Base-by-base conservation (phyloP, 2,329 filamentous ascomycete genomes). In the Neofusicoccum sp. region DNA sequence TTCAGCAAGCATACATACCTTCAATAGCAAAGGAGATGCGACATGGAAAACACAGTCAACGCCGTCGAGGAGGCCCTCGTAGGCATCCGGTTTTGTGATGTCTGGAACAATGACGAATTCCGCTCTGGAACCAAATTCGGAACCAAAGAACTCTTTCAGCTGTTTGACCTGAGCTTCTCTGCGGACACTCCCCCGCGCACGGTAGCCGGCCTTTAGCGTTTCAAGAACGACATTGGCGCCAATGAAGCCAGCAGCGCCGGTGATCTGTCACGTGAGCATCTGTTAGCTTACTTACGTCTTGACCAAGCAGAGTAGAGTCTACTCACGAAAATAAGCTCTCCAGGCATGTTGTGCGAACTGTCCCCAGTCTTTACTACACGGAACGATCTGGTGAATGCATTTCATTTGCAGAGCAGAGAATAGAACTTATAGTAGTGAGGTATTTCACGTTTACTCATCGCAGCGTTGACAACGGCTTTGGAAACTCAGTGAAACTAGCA, bases 21-120 rank as follows among this genome's bases (percentile, higher is more conserved):
- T 14, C 4, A 62, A 63, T 4, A 65, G 65, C 54, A 71, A 61
- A n/a, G 71, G 69, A 4, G 70, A 69, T 16, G 71, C 71, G 1
- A 72, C 40, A 34, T 73, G 70, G 38, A 71, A 66, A 51, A 72
- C 62, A 49, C 68, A 66, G 6, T 67, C 61, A 9, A 70, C 69
- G 34, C 60, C 65, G 3, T 67, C 24, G 8, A 73, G 61, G 0
- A 64, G 58, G 6, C 57, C 49, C 30, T 64, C 45, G 44, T 67
- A 67, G 3, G 64, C 61, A 41, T 40, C 58, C 9, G 63, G 43
- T n/a, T 48, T 45, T 26, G 62, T 56, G 5, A 68, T 61, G 48
- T 68, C 64, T 3, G 61, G 57, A 16, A 68, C 62, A 11, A 65
- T 38, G n/a, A 64, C 60, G 34, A 64, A 64, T 9, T 66, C 63